Base-by-base conservation (phyloP, 2,329 filamentous ascomycete genomes). In the Fusarium sp. region DNA sequence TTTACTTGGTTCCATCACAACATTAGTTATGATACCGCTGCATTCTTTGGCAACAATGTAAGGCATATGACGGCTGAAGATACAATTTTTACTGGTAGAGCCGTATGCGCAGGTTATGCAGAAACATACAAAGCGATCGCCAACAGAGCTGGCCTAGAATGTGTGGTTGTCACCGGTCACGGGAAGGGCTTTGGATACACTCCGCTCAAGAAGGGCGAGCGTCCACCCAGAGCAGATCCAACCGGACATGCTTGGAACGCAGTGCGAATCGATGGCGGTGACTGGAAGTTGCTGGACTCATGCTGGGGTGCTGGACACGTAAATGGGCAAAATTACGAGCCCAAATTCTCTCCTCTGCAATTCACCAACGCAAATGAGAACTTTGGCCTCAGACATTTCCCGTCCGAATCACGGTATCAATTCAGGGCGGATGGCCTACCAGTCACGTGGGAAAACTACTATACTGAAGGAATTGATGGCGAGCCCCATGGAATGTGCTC, bases 1-100 rank as follows among this genome's bases (percentile, higher is more conserved):
- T 98, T 98, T 80, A 94, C 93, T 3, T 99, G 96, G 96, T 90
- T 95, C 45, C 96, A 98, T 82, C 92, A 98, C 82, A 98, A 98
- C 77, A 91, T 99, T 66, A 88, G 87, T 52, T 99, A 98, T 81
- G 94, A 98, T 80, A 90, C 91, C 0, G 87, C 90, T 33, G 89
- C 91, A 31, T 97, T 98, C 84, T 97, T 97, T 79, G 89, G 87
- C 64, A 89, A 91, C 41, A 90, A 86, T 52, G 85, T 97, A 38
- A 87, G 90, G 71, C 86, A 88, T 13, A 91, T 90, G 47, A 92
- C 90, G 0, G 92, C 94, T 0, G 89, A 91, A 39, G 90, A 92
- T 38, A 96, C 93, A 2, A 89, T 98, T 17, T 87, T 90, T 36
- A 88, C 88, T 22, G 96, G 96, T 38, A 87, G 93, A 65, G 95